Evolutionary conservation across 2,329 filamentous ascomycete species (phyloP), one percentile per base, ranked within the genome.

Genomic region (Exophiala dermatitidis): DNA sequence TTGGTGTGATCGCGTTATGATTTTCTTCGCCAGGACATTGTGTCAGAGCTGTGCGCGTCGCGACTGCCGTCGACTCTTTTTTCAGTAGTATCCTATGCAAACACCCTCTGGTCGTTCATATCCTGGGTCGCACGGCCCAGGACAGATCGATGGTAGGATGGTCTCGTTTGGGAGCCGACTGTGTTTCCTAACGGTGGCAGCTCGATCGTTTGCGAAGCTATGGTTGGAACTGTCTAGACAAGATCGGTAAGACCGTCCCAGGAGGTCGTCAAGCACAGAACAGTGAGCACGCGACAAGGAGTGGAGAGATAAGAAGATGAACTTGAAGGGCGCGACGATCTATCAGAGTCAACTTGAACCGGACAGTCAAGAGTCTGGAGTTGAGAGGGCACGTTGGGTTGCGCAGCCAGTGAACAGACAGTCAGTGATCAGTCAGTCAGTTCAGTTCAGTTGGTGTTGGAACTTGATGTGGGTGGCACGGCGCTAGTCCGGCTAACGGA

Each of bases 1-100:
- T 66, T 67, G 62, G 51, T 41, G 28, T 41, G 44, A 55, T 57
- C 53, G 57, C 57, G 53, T 54, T 46, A 59, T 30, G 48, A 46
- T 54, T 49, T 52, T 53, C 44, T 51, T 48, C 56, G 56, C 50
- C 53, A 58, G 56, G 52, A 56, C 56, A 58, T 59, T 41, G 43
- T 56, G 57, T 40, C 43, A 19, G 40, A 12, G 9, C 29, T 45
- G 43, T 40, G 38, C 52, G 54, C 48, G 54, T 50, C 50, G 48
- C 40, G 46, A 33, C 43, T 10, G 26, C 32, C 33, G 47, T 31
- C 19, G 28, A 34, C 32, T 54, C 40, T 9, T 46, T 29, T 49
- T 42, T 34, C 10, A 29, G 38, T 48, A 40, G 19, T 49, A 43
- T 48, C 46, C 49, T 52, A 58, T 28, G 37, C 48, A 42, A 36